Percentiles rank a stretch among this genome's conserved stretches.
These are phyloP conservation scores for Camelina neglecta DNA, from an alignment of 345 rosid species.

Conservation along the genomic window DNA sequence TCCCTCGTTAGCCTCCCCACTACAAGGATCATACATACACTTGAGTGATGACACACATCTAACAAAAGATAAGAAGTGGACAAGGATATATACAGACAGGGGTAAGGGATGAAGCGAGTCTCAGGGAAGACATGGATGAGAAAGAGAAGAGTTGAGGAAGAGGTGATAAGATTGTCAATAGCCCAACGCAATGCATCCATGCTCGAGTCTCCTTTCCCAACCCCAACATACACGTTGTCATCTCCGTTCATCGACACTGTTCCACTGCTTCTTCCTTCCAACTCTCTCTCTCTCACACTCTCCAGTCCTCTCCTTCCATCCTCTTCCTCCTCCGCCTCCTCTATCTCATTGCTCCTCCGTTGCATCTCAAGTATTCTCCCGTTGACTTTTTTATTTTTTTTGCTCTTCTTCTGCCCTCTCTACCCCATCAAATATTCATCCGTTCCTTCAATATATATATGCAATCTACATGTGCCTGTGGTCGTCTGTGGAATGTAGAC, in stretches of 20 bases:
- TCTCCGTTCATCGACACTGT: slow-evolving; percentile 54
- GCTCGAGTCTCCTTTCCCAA: slow-evolving; percentile 81
- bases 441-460: slow-evolving; percentile 18
- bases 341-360: slow-evolving; percentile 42
- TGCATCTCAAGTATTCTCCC: slow-evolving; percentile 30
- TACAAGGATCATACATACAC: slow-evolving; percentile 32
- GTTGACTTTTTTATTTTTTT: slow-evolving; percentile 39
- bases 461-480: slow-evolving; percentile 16
- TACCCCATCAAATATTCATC: slow-evolving; percentile 12
- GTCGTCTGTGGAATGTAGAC: slow-evolving; percentile 2
- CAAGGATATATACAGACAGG: slow-evolving; percentile 48
- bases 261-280: slow-evolving; percentile 54
- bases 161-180: slow-evolving; percentile 48
- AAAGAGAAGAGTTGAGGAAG: slow-evolving; percentile 49
- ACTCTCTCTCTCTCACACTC: slow-evolving; percentile 35
- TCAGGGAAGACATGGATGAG: slow-evolving; percentile 75
- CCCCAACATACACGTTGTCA: slow-evolving; percentile 70
- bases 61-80: slow-evolving; percentile 1
- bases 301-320: slow-evolving; percentile 39
- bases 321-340: slow-evolving; percentile 38
- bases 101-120: slow-evolving; percentile 66
- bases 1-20: slow-evolving; percentile 74
- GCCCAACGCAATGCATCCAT: slow-evolving; percentile 84
- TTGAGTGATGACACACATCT: slow-evolving; percentile 26
- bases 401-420: slow-evolving; percentile 16